A percentile compares a stretch with the other conserved stretches of the same genome.
phyloP scores from a whole-genome alignment of 2,329 filamentous ascomycete genomes.

The Epichloe uncinata region DNA sequence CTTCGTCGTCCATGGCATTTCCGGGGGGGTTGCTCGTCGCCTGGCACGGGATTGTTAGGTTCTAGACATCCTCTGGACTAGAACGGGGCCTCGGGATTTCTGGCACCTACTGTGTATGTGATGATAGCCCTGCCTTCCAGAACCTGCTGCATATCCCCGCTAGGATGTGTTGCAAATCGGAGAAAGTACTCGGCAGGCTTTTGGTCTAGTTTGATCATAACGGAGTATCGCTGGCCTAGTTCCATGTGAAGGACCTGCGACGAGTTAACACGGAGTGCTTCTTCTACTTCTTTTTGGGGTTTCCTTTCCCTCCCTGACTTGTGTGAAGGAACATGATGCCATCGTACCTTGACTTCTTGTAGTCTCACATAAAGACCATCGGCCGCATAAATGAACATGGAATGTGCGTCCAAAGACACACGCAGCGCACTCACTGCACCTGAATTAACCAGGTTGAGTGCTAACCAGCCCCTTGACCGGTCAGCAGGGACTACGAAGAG shows the following conservation, averaged over 20 bases:
- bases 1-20: neutral
- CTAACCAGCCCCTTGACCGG: constrained; percentile 1
- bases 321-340: too few relatives aligned
- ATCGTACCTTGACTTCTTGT: constrained; percentile 1
- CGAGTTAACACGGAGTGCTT: too few relatives aligned
- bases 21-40: too few relatives aligned
- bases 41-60: too few relatives aligned
- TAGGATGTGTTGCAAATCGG: constrained; percentile 1
- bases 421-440: constrained; percentile 3
- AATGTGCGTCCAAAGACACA: constrained; percentile 4
- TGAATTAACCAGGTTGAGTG: constrained; percentile 4
- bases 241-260: constrained; percentile 2
- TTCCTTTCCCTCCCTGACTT: too few relatives aligned
- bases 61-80: too few relatives aligned
- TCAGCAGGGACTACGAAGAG: neutral
- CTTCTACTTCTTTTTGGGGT: too few relatives aligned
- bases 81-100: too few relatives aligned
- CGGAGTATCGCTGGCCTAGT: constrained; percentile 2
- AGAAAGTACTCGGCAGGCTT: constrained; percentile 1
- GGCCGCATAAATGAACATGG: constrained; percentile 3
- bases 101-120: neutral
- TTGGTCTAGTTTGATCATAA: constrained; percentile 5
- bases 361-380: constrained; percentile 1
- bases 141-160: constrained; percentile 4
- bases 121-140: constrained; percentile 1